Conservation (phyloP, 2,329 filamentous ascomycete species). For the Xenosphaeropsis pyriputrescens region DNA sequence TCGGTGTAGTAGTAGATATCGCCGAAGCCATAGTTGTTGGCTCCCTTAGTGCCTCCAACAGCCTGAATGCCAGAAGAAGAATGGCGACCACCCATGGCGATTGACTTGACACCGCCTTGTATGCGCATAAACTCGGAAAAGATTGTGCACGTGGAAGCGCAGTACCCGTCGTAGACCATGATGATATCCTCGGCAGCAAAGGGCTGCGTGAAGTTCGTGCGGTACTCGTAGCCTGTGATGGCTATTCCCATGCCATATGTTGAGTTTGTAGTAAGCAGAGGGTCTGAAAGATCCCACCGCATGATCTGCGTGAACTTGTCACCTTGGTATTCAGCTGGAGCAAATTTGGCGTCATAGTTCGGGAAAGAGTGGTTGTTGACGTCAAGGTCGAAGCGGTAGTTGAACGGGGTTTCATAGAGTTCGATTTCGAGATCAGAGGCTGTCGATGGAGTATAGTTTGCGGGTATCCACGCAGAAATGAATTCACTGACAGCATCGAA, state of each 20-base stretch:
- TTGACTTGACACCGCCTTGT: constrained; percentile 35
- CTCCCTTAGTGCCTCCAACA: constrained; percentile 51
- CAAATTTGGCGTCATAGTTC: constrained; percentile 12
- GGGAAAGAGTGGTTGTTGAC: constrained; percentile 10
- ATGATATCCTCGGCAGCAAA: constrained; percentile 26
- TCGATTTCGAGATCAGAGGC: constrained; percentile 8
- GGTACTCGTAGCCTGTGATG: constrained; percentile 18
- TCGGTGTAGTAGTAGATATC: constrained; percentile 7
- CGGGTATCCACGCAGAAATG: constrained; percentile 6
- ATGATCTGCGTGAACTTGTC: constrained; percentile 11
- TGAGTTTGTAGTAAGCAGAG: constrained; percentile 9
- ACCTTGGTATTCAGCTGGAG: constrained; percentile 7
- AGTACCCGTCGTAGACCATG: constrained; percentile 37
- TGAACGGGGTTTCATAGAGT: constrained; percentile 11
- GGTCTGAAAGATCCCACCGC: constrained; percentile 13
- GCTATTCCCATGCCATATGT: constrained; percentile 11
- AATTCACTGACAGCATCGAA: constrained; percentile 9
- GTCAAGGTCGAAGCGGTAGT: constrained; percentile 14
- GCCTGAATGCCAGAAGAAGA: constrained; percentile 38
- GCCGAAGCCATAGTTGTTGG: constrained; percentile 16
- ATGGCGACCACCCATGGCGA: constrained; percentile 45
- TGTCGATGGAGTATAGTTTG: constrained; percentile 11
- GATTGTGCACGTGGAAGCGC: constrained; percentile 43
- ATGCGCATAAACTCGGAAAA: constrained; percentile 38
- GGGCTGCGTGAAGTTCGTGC: constrained; percentile 14